phyloP scores from a whole-genome alignment of 2,329 filamentous ascomycete species.

The Arthroderma sp. region DNA sequence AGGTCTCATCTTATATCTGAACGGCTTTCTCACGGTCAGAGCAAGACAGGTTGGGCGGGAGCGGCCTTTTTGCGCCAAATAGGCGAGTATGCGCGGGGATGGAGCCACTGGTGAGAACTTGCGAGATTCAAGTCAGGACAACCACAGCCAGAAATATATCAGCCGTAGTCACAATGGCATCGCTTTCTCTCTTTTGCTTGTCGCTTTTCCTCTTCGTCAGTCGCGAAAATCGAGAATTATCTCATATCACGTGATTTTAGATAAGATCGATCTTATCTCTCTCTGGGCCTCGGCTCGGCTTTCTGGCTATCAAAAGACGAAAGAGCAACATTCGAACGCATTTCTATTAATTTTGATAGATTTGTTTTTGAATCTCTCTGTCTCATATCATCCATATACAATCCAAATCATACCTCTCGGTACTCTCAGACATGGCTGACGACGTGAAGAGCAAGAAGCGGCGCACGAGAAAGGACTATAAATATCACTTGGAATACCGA shows the following conservation, averaged over 20 bases:
- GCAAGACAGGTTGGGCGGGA: constrained; percentile 25
- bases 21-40: constrained; percentile 11
- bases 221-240: not conserved
- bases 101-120: constrained; percentile 19
- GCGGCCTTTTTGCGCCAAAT: constrained; percentile 25
- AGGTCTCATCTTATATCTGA: constrained; percentile 6
- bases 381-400: constrained; percentile 4
- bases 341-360: no score
- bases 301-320: no score
- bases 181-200: not conserved
- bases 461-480: constrained; percentile 55
- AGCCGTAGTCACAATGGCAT: no score
- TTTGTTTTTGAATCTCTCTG: constrained; percentile 9
- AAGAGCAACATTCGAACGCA: no score
- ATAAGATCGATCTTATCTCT: no score
- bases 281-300: no score
- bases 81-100: constrained; percentile 27
- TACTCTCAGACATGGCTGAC: constrained; percentile 13
- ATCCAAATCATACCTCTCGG: not conserved
- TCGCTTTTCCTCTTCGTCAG: not conserved
- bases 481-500: constrained; percentile 65
- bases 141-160: no score
- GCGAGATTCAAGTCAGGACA: not conserved
- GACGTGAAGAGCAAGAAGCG: constrained; percentile 44
- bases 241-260: not conserved